phyloP scores from a whole-genome alignment of 2,329 filamentous ascomycete species.

The Gaeumannomyces tritici region DNA sequence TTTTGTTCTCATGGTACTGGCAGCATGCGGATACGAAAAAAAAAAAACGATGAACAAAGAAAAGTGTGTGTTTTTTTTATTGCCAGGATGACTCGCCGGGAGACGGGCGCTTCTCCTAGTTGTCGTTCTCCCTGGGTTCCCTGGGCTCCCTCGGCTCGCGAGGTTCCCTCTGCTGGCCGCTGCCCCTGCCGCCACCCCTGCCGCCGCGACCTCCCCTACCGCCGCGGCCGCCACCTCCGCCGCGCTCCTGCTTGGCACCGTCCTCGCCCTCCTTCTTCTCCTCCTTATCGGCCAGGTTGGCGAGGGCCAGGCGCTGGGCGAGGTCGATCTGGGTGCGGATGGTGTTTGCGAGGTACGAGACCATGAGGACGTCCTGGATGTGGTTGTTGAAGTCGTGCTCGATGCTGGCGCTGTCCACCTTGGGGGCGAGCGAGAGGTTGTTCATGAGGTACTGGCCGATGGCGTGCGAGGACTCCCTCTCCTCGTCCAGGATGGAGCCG shows the following conservation, averaged over 20 bases:
- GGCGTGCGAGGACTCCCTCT: slow-evolving; percentile 78
- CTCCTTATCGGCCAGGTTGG: slow-evolving; percentile 48
- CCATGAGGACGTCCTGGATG: slow-evolving; percentile 96
- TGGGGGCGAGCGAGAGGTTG: slow-evolving; percentile 83
- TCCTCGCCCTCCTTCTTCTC: slow-evolving; percentile 24
- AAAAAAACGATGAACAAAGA: not conserved
- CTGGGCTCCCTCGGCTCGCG: slow-evolving; percentile 41
- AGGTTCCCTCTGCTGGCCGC: slow-evolving; percentile 36
- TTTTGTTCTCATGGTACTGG: not conserved
- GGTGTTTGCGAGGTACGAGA: slow-evolving; percentile 96
- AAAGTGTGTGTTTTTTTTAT: not conserved
- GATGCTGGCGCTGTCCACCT: slow-evolving; percentile 83
- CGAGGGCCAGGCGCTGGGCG: slow-evolving; percentile 86
- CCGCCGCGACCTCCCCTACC: slow-evolving; percentile 15
- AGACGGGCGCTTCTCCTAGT: slow-evolving; percentile 9
- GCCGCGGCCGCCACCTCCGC: slow-evolving; percentile 35
- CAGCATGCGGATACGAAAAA: not conserved
- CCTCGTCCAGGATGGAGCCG: slow-evolving; percentile 87
- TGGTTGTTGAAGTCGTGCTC: slow-evolving; percentile 99
- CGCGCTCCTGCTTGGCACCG: slow-evolving; percentile 36
- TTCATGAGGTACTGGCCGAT: slow-evolving; percentile 94
- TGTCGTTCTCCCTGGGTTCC: slow-evolving; percentile 32
- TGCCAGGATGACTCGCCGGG: not conserved
- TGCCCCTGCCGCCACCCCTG: slow-evolving; percentile 33
- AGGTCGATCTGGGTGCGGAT: slow-evolving; percentile 98